Conservation (phyloP, 179 eudicot species). For the Dionaea muscipula region DNA sequence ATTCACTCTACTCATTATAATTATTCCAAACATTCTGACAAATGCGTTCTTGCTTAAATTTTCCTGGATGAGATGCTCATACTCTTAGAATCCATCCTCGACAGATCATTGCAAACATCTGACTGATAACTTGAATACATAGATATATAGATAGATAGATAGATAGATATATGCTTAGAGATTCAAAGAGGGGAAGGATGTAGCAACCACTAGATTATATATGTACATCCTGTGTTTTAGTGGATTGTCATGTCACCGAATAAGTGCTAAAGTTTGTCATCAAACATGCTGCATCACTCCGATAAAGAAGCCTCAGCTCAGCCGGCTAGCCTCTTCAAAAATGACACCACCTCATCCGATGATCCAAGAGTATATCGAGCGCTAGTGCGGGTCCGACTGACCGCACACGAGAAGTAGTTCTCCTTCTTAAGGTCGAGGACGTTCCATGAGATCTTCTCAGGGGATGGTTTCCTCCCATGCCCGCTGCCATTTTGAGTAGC, state of each 20-base stretch:
- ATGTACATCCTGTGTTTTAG: background rate
- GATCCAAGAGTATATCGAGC: conserved; percentile 67
- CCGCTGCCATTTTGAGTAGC: conserved; percentile 17
- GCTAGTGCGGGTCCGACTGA: conserved; percentile 52
- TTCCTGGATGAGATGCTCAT: no score
- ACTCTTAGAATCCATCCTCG: no score
- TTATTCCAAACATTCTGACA: no score
- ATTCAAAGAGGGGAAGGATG: no score
- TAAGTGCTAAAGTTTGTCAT: background rate
- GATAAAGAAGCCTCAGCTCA: conserved; percentile 21
- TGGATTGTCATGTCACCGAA: background rate
- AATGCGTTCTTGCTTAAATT: no score
- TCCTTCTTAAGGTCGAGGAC: conserved; percentile 74
- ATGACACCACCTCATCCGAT: conserved; percentile 53
- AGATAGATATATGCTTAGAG: no score
- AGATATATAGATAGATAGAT: no score
- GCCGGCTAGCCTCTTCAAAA: conserved; percentile 40
- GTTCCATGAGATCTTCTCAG: conserved; percentile 31
- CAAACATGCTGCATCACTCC: background rate
- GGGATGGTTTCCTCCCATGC: conserved; percentile 11
- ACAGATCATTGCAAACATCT: no score
- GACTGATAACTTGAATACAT: no score
- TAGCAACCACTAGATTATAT: no score
- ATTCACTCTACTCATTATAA: no score
- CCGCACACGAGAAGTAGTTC: conserved; percentile 87